phyloP scores from a whole-genome alignment of 2,329 filamentous ascomycete species.

The Pseudogymnoascus sp. region DNA sequence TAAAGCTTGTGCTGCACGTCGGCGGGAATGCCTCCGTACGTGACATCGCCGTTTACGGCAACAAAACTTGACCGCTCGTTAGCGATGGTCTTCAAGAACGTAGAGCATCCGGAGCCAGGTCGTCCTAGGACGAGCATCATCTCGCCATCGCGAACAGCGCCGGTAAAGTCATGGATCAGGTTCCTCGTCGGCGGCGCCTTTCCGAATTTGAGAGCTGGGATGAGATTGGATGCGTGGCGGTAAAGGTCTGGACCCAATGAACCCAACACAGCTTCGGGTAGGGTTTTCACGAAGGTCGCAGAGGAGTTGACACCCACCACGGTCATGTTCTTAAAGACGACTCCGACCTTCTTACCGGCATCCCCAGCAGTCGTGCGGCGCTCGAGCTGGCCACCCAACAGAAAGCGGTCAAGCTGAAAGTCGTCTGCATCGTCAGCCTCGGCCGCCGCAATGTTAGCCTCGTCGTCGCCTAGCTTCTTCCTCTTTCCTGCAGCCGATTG shows the following conservation, averaged over 20 bases:
- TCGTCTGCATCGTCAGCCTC: slow-evolving; percentile 42
- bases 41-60: slow-evolving; percentile 59
- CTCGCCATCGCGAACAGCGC: slow-evolving; percentile 58
- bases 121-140: slow-evolving; percentile 68
- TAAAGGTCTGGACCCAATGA: slow-evolving; percentile 79
- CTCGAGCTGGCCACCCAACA: slow-evolving; percentile 68
- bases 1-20: slow-evolving; percentile 60
- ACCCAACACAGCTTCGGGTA: slow-evolving; percentile 66
- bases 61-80: slow-evolving; percentile 62
- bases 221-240: slow-evolving; percentile 39
- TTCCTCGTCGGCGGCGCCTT: slow-evolving; percentile 22
- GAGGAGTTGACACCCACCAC: slow-evolving; percentile 64
- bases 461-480: neutral
- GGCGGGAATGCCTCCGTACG: slow-evolving; percentile 63
- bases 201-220: slow-evolving; percentile 20
- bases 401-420: slow-evolving; percentile 62
- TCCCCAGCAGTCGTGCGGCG: slow-evolving; percentile 54
- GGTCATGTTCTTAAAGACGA: slow-evolving; percentile 67
- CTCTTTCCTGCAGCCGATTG: neutral
- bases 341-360: slow-evolving; percentile 69
- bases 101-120: slow-evolving; percentile 67
- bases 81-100: slow-evolving; percentile 67
- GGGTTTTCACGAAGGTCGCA: slow-evolving; percentile 60
- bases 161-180: slow-evolving; percentile 59
- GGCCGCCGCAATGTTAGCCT: neutral